Conservation (phyloP, 306 rosid genomes). For the Pyrus pyrifolia region DNA sequence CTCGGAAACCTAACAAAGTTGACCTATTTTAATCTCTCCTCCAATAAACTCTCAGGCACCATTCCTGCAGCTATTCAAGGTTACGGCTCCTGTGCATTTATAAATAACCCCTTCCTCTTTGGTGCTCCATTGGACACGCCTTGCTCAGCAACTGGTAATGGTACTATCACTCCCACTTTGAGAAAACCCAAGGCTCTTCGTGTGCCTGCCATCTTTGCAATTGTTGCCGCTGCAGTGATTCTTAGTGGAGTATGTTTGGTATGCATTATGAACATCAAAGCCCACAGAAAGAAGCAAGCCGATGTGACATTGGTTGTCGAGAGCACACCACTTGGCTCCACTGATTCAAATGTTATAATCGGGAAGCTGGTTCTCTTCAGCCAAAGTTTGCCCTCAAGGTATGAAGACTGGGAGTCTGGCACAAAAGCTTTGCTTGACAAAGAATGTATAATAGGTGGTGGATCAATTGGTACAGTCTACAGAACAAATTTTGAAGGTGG, state of each 20-base stretch:
- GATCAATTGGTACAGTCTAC: conserved; percentile 88
- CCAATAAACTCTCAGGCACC: conserved; percentile 71
- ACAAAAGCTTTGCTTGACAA: conserved; percentile 91
- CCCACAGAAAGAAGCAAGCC: conserved; percentile 45
- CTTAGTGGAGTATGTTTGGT: conserved; percentile 83
- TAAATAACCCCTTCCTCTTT: conserved; percentile 74
- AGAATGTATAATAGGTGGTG: conserved; percentile 84
- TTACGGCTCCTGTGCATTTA: conserved; percentile 66
- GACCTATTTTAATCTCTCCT: conserved; percentile 65
- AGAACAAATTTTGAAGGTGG: conserved; percentile 78
- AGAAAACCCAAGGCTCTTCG: conserved; percentile 56
- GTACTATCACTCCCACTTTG: conserved; percentile 20
- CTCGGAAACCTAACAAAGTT: conserved; percentile 54
- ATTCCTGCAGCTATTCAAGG: conserved; percentile 57
- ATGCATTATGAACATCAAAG: conserved; percentile 63
- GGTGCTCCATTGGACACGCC: conserved; percentile 69
- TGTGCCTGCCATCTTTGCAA: conserved; percentile 74
- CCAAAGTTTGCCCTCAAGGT: conserved; percentile 86
- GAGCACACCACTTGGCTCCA: conserved; percentile 81
- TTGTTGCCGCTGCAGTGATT: conserved; percentile 90
- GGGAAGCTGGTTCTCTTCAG: conserved; percentile 97
- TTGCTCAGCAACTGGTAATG: conserved; percentile 51
- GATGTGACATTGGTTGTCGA: conserved; percentile 58
- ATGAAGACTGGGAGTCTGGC: conserved; percentile 99
- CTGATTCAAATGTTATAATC: conserved; percentile 70